Conservation (phyloP, 306 rosid genomes). For the Citrullus amarus region DNA sequence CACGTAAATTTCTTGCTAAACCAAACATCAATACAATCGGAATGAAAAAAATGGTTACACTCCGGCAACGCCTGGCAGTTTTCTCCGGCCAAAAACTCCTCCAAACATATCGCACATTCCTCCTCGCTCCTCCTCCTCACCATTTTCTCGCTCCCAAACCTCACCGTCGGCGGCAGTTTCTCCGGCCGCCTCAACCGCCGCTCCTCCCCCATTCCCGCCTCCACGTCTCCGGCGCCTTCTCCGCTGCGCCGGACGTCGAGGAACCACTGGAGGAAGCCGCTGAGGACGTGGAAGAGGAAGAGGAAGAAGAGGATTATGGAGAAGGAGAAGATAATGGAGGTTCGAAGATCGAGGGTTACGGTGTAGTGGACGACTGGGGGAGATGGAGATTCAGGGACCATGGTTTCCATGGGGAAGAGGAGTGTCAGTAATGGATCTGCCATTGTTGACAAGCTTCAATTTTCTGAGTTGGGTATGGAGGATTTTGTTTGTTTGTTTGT, state of each 20-base stretch:
- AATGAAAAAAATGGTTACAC: conserved; percentile 49
- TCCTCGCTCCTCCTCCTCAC: conserved; percentile 2
- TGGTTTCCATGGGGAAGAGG: background rate
- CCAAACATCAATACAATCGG: conserved; percentile 46
- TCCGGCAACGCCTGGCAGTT: conserved; percentile 40
- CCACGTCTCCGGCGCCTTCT: background rate
- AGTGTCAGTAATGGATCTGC: conserved; percentile 4
- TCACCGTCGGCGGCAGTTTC: conserved; percentile 37
- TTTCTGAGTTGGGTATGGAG: background rate
- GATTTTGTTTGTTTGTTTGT: background rate
- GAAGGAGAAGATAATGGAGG: conserved; percentile 17
- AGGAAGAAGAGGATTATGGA: conserved; percentile 15
- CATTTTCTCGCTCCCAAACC: conserved; percentile 24
- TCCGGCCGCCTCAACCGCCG: conserved; percentile 22
- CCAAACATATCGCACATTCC: conserved; percentile 48
- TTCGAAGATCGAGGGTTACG: conserved; percentile 12
- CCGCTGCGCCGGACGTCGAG: background rate
- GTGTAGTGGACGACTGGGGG: conserved; percentile 9
- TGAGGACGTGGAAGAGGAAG: conserved; percentile 15
- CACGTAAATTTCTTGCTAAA: conserved; percentile 34
- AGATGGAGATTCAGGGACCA: background rate
- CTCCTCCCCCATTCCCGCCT: conserved; percentile 7
- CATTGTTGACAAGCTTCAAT: background rate
- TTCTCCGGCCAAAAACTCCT: conserved; percentile 32
- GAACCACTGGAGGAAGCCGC: conserved; percentile 15